Base-by-base conservation (phyloP, 257 asterid genomes). In the Nicotiana attenuata region DNA sequence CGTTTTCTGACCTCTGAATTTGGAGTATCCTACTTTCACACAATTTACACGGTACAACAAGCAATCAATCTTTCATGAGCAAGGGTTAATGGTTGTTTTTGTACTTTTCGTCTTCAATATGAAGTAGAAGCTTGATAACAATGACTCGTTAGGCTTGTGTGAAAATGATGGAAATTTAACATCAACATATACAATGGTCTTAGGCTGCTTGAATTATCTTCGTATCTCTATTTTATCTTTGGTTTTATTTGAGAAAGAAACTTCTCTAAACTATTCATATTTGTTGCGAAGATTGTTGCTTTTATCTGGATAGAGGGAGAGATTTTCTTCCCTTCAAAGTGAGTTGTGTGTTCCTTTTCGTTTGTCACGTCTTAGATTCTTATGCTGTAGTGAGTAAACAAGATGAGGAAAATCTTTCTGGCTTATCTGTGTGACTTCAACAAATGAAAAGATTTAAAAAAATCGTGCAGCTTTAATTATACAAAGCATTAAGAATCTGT, bases 81-180 rank as follows among this genome's bases (percentile, higher is more conserved):
- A 69, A 5, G 33, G 50, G 0, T 41, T 14, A 1, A 15, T 41
- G 15, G 19, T 41, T 50, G 35, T 20, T 63, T 24, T 26, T 5
- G 68, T 63, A 63, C 20, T n/a, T 41, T 1, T 20, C 59, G 22
- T 69, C 78, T 69, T 69, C 10, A 16, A 17, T 16, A 16, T 55
- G 60, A 16, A 55, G 60, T 55, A 19, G 20, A 41, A 69, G 57
- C 57, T 69, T 20, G 29, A 28, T 5, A 5, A 50, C 11, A 50
- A 65, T 83, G 86, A 60, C 20, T 83, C 22, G 7, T 16, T 78
- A 56, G 82, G 63, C 57, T 55, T 78, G 82, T 66, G 76, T n/a
- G 45, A 78, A 56, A 65, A 66, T 78, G 13, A 20, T 38, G 77
- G 33, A n/a, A 41, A 41, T 69, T n/a, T 41, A n/a, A 10, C 10